These are phyloP conservation scores for Oryza australiensis DNA, from an alignment of 176 grass and related monocot species.

Conservation along the genomic window DNA sequence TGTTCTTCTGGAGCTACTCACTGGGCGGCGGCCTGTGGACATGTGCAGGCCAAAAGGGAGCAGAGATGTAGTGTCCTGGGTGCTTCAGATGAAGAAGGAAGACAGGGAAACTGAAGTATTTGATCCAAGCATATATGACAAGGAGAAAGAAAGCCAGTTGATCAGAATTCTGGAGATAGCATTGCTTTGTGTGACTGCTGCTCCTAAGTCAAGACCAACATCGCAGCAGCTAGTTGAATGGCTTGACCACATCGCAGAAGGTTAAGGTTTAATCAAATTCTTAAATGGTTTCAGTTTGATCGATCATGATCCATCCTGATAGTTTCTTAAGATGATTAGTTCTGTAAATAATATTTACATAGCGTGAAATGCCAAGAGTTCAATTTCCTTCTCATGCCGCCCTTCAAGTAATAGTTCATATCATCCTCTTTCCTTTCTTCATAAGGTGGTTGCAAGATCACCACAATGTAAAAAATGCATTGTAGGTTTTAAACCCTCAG, in stretches of 20 bases:
- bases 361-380: slow-evolving; percentile 33
- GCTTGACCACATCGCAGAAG: slow-evolving; percentile 64
- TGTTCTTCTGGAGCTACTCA: slow-evolving; percentile 81
- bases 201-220: slow-evolving; percentile 74
- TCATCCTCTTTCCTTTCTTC: slow-evolving; percentile 22
- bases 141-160: slow-evolving; percentile 44
- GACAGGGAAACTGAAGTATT: slow-evolving; percentile 74
- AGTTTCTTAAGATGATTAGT: slow-evolving; percentile 34
- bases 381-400: background rate
- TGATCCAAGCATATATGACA: slow-evolving; percentile 59
- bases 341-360: slow-evolving; percentile 69
- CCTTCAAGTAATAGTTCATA: background rate
- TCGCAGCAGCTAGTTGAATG: slow-evolving; percentile 67
- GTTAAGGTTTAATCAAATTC: background rate
- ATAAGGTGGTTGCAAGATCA: slow-evolving; percentile 45
- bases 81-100: slow-evolving; percentile 79
- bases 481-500: slow-evolving; percentile 22
- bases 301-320: slow-evolving; percentile 19
- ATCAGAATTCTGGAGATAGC: slow-evolving; percentile 77
- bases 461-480: slow-evolving; percentile 40
- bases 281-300: slow-evolving; percentile 19
- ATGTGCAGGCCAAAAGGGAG: slow-evolving; percentile 89
- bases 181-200: slow-evolving; percentile 68
- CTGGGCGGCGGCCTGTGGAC: slow-evolving; percentile 77
- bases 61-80: slow-evolving; percentile 91